Conservation (phyloP, 139 green algal species). For the Chlorella sp. region DNA sequence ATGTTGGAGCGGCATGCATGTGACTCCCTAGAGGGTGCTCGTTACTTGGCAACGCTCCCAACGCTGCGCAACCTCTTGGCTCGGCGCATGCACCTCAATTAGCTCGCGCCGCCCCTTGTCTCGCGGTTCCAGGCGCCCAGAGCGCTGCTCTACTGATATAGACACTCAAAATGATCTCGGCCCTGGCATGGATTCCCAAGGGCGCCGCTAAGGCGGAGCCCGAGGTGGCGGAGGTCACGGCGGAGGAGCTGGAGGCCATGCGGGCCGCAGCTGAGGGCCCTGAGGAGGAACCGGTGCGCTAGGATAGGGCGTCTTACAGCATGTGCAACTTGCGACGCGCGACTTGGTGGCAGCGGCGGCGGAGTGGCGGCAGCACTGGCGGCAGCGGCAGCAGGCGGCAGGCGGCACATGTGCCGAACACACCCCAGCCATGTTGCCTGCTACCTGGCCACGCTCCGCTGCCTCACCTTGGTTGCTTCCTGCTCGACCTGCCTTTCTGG, state of each 20-base stretch:
- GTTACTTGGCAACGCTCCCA: no score
- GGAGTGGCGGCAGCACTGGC: not conserved
- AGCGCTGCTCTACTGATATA: not conserved
- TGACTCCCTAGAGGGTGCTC: no score
- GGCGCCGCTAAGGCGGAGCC: conserved; percentile 76
- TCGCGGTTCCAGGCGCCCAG: not conserved
- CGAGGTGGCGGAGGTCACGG: conserved; percentile 54
- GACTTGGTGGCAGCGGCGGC: not conserved
- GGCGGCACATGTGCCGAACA: not conserved
- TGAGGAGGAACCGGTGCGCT: conserved; percentile 6
- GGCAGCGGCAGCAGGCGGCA: not conserved
- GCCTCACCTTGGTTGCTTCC: not conserved
- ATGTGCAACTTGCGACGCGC: not conserved
- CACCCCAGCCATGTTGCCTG: not conserved
- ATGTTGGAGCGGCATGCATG: no score
- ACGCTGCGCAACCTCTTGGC: no score
- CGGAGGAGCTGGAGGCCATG: conserved; percentile 71
- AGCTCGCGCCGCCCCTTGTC: not conserved
- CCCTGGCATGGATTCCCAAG: conserved; percentile 78
- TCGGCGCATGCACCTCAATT: not conserved
- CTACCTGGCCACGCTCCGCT: not conserved
- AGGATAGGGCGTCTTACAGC: not conserved
- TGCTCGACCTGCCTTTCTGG: not conserved
- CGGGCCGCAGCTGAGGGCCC: conserved; percentile 32
- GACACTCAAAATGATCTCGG: conserved; percentile 76